Conservation (phyloP, 805 yeast genomes). For the Blastobotrys peoriensis region DNA sequence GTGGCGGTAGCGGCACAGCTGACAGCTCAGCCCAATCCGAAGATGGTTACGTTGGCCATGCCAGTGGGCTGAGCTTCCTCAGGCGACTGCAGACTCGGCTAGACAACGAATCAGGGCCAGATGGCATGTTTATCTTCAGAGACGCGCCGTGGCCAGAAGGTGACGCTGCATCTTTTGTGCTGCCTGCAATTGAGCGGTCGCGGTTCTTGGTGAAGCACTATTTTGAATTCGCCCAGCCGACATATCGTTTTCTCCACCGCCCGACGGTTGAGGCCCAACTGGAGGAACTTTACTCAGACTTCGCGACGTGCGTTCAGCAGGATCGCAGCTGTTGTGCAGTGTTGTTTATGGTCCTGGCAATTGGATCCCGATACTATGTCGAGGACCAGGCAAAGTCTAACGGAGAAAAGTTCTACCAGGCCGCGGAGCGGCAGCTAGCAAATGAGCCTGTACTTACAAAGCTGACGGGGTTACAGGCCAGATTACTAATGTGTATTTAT, state of each 20-base stretch:
- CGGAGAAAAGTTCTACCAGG: background rate
- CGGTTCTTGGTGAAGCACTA: background rate
- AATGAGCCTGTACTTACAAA: background rate
- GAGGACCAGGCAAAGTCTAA: background rate
- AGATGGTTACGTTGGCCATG: background rate
- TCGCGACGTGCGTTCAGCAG: background rate
- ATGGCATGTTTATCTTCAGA: background rate
- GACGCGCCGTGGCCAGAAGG: background rate
- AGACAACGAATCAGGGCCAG: background rate
- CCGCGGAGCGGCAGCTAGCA: background rate
- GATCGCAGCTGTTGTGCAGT: background rate
- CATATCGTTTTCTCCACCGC: background rate
- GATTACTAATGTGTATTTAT: background rate
- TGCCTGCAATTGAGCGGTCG: background rate
- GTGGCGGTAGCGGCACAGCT: no score
- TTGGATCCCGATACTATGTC: background rate
- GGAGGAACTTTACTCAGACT: background rate
- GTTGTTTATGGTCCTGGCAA: background rate
- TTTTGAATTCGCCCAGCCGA: background rate
- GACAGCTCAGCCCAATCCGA: no score
- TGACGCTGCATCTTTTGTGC: background rate
- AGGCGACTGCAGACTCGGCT: background rate
- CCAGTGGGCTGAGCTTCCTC: background rate
- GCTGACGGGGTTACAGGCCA: background rate
- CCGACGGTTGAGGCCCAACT: background rate